These are phyloP conservation scores for Backusella circina DNA, from an alignment of 192 early-diverging fungal species.

Conservation along the genomic window DNA sequence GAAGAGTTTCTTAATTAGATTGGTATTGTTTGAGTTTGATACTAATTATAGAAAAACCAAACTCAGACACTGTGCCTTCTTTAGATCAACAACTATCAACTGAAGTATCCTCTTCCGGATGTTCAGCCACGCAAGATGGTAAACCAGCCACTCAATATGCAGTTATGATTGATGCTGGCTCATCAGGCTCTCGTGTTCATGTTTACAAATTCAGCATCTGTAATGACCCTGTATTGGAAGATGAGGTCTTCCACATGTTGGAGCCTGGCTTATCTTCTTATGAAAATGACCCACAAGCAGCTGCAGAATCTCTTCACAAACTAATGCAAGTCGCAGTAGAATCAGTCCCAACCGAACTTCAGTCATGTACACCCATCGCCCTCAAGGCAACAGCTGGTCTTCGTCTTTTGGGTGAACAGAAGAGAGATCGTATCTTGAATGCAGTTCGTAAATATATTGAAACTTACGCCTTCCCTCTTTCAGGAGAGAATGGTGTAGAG, in stretches of 20 bases:
- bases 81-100: not conserved
- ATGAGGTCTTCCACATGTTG: conserved; percentile 86
- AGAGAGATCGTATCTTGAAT: conserved; percentile 73
- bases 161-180: conserved; percentile 95
- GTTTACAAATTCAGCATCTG: conserved; percentile 96
- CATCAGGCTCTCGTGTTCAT: conserved; percentile 97
- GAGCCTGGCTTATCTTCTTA: conserved; percentile 84
- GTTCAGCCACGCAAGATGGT: conserved; percentile 28
- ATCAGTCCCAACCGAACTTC: conserved; percentile 53
- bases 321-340: conserved; percentile 73
- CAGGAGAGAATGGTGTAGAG: conserved; percentile 69
- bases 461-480: conserved; percentile 80
- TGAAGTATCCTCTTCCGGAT: not conserved
- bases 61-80: not conserved
- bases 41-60: conserved; percentile 3
- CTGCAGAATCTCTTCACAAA: conserved; percentile 77
- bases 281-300: conserved; percentile 62
- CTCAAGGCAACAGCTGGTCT: conserved; percentile 97
- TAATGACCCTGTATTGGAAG: conserved; percentile 74
- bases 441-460: conserved; percentile 66
- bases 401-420: conserved; percentile 68
- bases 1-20: not conserved
- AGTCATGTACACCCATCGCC: conserved; percentile 87
- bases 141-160: conserved; percentile 83
- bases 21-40: not conserved